phyloP scores from a whole-genome alignment of 2,329 filamentous ascomycete genomes.

The Sodiomyces alkalinus region DNA sequence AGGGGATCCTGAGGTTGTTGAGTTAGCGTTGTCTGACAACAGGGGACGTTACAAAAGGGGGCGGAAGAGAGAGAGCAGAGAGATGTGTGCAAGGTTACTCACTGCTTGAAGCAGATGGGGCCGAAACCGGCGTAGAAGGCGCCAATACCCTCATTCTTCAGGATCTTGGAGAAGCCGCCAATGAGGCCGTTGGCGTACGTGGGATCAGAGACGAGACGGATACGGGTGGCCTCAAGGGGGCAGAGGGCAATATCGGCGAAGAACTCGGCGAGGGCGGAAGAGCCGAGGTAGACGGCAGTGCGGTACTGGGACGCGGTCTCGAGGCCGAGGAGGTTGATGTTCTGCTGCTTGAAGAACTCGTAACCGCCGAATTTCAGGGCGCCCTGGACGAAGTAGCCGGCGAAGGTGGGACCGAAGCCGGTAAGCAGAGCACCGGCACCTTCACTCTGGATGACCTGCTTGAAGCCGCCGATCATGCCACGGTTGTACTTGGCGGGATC shows the following conservation, averaged over 20 bases:
- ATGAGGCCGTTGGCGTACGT: slow-evolving; percentile 70
- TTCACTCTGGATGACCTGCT: slow-evolving; percentile 70
- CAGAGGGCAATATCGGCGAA: slow-evolving; percentile 72
- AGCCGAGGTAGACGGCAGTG: slow-evolving; percentile 66
- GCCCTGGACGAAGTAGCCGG: slow-evolving; percentile 89
- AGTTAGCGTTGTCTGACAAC: slow-evolving; percentile 1
- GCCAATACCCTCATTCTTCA: slow-evolving; percentile 66
- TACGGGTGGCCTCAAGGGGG: slow-evolving; percentile 86
- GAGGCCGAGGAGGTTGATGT: slow-evolving; percentile 64
- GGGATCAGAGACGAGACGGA: slow-evolving; percentile 80
- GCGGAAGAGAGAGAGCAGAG: too few species aligned
- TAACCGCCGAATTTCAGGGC: slow-evolving; percentile 90
- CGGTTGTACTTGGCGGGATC: slow-evolving; percentile 81
- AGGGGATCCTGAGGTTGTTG: slow-evolving; percentile 52
- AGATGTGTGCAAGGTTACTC: slow-evolving; percentile 21
- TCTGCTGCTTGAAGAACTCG: slow-evolving; percentile 92
- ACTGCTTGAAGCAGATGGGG: slow-evolving; percentile 71
- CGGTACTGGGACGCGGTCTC: slow-evolving; percentile 67
- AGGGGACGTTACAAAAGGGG: too few species aligned
- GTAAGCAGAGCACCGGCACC: slow-evolving; percentile 77
- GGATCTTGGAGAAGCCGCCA: slow-evolving; percentile 69
- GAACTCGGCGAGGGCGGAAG: slow-evolving; percentile 49
- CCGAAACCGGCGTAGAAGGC: slow-evolving; percentile 89
- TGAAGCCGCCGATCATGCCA: slow-evolving; percentile 75
- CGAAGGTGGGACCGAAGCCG: slow-evolving; percentile 70